Evolutionary conservation across 2,329 filamentous ascomycete genomes (phyloP).

Genomic region (Fusarium sp.): DNA sequence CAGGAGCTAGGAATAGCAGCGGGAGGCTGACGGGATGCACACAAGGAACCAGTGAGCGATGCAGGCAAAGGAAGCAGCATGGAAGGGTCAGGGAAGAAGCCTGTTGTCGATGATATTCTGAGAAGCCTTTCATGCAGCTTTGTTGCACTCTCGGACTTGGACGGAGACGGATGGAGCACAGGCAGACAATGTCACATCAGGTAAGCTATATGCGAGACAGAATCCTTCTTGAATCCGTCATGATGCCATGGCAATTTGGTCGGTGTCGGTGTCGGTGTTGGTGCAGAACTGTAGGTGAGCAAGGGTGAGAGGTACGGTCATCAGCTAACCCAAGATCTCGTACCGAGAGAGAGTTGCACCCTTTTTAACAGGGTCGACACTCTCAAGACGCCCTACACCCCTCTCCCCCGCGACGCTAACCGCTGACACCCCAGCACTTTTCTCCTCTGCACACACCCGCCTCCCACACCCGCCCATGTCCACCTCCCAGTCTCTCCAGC

Average conservation of each 20-base stretch:
- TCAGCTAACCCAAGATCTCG: slow-evolving; percentile 15
- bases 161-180: slow-evolving; percentile 10
- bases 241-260: slow-evolving; percentile 3
- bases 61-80: slow-evolving; percentile 25
- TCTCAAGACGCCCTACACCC: slow-evolving; percentile 25
- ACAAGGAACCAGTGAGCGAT: slow-evolving; percentile 25
- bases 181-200: too few species aligned
- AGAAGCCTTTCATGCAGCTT: slow-evolving; percentile 22
- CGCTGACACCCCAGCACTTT: neutral
- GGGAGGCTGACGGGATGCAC: slow-evolving; percentile 30
- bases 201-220: neutral
- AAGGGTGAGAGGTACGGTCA: neutral
- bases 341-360: slow-evolving; percentile 12
- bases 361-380: neutral
- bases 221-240: neutral
- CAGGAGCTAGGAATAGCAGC: slow-evolving; percentile 29
- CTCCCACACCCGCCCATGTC: neutral
- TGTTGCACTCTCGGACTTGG: slow-evolving; percentile 10
- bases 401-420: slow-evolving; percentile 20
- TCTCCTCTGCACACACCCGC: slow-evolving; percentile 3
- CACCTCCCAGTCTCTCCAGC: slow-evolving; percentile 7
- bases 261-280: neutral
- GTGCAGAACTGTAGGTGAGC: slow-evolving; percentile 1
- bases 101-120: slow-evolving; percentile 18
- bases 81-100: slow-evolving; percentile 30